Base-by-base conservation (phyloP, 768 basidiomycete species). In the Suillus sp. region DNA sequence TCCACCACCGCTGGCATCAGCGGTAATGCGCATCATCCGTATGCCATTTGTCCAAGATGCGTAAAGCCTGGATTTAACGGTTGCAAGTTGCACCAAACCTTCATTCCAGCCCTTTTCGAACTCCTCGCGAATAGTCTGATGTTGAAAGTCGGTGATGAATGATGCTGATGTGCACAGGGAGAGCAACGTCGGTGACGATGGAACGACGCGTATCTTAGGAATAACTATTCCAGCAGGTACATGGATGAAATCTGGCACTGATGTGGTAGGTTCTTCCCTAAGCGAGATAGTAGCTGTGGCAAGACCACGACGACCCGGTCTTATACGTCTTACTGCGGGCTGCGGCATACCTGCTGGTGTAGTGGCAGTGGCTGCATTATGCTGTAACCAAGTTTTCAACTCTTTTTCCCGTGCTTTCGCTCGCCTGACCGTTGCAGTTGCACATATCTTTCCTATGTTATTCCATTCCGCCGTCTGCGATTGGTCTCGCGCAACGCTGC, bases 391-490 rank as follows among this genome's bases (percentile, higher is more conserved):
- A 25, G 70, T 71, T 50, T 77, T 86, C 61, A 91, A 70, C 62
- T 77, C 78, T 72, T 84, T 86, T 75, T 95, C 94, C 47, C 86
- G 78, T 64, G 88, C 88, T 67, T 82, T 85, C 1, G 88, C 85
- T 45, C 84, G 80, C 59, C 79, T 81, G 47, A 88, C 78, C 0
- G 90, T 89, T 1, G 82, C 81, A 10, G 88, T 75, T 1, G 88
- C 90, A 67, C 87, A 84, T 0, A 80, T 69, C 65, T 83, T 83
- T 0, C 90, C 91, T 2, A 95, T 68, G 4, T 81, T 80, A 8
- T 73, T 74, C 85, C 90, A 91, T 64, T 88, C 80, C 37, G 83
- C 82, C 18, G 79, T 78, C 18, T 82, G 81, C 22, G 72, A 70
- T 3, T 86, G 84, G 2, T 78, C 83, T 6, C 84, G 80, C 57